A percentile compares a stretch with the other conserved stretches of the same genome.
Evolutionary conservation across 768 basidiomycete genomes (phyloP).

Genomic region (Rhodotorula graminis): DNA sequence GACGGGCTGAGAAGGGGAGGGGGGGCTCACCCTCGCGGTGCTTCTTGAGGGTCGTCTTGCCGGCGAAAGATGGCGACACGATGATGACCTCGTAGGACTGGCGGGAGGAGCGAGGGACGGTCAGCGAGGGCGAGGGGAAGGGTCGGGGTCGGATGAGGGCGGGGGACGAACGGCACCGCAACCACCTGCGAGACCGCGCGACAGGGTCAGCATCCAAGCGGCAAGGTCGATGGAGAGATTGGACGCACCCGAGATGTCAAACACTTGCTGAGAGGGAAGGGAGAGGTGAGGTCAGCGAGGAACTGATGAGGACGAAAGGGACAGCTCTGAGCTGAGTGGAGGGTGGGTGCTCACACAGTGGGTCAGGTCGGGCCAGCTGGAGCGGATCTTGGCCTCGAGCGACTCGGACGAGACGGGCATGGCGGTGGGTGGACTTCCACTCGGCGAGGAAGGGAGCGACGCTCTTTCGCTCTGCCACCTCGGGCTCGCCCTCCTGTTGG

Average conservation of each 20-base stretch:
- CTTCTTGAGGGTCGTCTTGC: constrained; percentile 41
- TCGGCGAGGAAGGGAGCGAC: too few species aligned
- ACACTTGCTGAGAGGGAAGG: constrained; percentile 34
- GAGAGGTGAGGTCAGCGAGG: background rate
- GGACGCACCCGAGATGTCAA: constrained; percentile 39
- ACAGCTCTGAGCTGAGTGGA: background rate
- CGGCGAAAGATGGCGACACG: constrained; percentile 40
- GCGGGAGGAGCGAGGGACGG: background rate
- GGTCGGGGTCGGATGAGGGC: too few species aligned
- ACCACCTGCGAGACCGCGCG: constrained; percentile 12
- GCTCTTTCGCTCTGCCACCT: too few species aligned
- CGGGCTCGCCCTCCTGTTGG: too few species aligned
- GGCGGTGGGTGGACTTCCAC: too few species aligned
- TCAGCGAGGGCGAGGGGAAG: background rate
- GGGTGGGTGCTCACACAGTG: constrained; percentile 14
- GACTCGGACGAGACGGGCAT: constrained; percentile 29
- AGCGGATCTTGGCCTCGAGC: constrained; percentile 28
- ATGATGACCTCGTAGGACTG: constrained; percentile 43
- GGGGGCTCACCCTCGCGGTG: constrained; percentile 37
- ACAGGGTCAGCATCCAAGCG: background rate
- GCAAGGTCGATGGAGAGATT: too few species aligned
- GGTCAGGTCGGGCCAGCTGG: constrained; percentile 20
- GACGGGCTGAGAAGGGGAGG: too few species aligned
- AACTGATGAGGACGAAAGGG: background rate
- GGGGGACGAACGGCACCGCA: constrained; percentile 34